Evolutionary conservation across 2,329 filamentous ascomycete species (phyloP).

Genomic region (Sarocladium brachiariae): DNA sequence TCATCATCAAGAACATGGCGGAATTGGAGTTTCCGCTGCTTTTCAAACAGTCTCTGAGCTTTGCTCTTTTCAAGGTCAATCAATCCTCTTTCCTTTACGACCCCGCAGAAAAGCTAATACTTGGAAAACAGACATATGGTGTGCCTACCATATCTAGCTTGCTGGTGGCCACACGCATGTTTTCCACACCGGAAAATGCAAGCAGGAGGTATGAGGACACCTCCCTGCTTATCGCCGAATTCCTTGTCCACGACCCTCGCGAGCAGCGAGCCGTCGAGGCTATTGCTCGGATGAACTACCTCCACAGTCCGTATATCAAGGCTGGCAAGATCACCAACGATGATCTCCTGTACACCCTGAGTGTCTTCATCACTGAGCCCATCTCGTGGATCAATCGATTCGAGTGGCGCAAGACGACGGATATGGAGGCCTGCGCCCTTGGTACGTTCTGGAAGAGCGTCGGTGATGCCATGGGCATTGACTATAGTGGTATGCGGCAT

Average conservation of each 20-base stretch:
- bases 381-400: constrained; percentile 54
- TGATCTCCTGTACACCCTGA: constrained; percentile 33
- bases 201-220: constrained; percentile 38
- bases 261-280: constrained; percentile 15
- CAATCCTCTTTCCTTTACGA: constrained; percentile 10
- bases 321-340: constrained; percentile 28
- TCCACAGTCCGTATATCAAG: constrained; percentile 30
- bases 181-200: constrained; percentile 23
- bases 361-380: constrained; percentile 60
- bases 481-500: constrained; percentile 31
- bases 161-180: constrained; percentile 27
- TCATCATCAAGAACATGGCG: constrained; percentile 30
- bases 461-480: constrained; percentile 63
- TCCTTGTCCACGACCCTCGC: background rate
- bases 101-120: background rate
- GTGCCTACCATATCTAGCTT: constrained; percentile 31
- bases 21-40: constrained; percentile 31
- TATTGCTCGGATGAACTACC: constrained; percentile 32
- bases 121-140: constrained; percentile 29
- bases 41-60: constrained; percentile 29
- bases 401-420: constrained; percentile 63
- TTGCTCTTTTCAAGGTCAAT: constrained; percentile 32
- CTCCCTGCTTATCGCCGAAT: constrained; percentile 28
- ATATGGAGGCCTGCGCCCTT: constrained; percentile 61
- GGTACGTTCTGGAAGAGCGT: constrained; percentile 65